Evolutionary conservation across 257 asterid species (phyloP).

Genomic region (Henckelia pumila): DNA sequence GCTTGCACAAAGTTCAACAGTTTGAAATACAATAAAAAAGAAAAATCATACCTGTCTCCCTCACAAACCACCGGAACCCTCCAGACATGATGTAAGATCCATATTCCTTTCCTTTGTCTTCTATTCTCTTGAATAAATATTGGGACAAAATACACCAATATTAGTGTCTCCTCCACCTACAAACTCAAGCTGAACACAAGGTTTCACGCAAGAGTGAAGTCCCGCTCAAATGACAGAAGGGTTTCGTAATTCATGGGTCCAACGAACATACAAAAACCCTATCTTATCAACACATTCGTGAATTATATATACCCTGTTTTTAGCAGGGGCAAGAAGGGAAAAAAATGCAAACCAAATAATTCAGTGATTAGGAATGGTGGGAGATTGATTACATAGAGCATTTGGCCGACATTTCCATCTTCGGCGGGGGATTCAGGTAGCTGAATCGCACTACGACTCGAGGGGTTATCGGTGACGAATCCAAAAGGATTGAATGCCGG

Average conservation of each 20-base stretch:
- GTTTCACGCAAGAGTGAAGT: neutral
- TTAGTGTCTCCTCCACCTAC: conserved; percentile 20
- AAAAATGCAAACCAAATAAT: neutral
- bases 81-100: conserved; percentile 78
- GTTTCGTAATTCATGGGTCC: neutral
- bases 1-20: neutral
- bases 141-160: conserved; percentile 10
- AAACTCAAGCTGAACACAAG: conserved; percentile 14
- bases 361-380: neutral
- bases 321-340: neutral
- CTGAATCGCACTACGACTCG: conserved; percentile 91
- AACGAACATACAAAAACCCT: neutral
- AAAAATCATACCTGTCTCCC: conserved; percentile 74
- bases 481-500: conserved; percentile 91
- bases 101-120: conserved; percentile 81
- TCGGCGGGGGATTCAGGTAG: conserved; percentile 93
- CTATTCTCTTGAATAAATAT: conserved; percentile 55
- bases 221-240: neutral
- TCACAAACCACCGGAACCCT: conserved; percentile 86
- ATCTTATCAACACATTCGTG: neutral
- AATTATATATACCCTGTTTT: neutral
- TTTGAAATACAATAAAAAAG: conserved; percentile 10
- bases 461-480: conserved; percentile 90
- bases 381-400: conserved; percentile 78
- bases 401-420: conserved; percentile 95